Base-by-base conservation (phyloP, 2,329 filamentous ascomycete genomes). In the Pseudogymnoascus sp. region DNA sequence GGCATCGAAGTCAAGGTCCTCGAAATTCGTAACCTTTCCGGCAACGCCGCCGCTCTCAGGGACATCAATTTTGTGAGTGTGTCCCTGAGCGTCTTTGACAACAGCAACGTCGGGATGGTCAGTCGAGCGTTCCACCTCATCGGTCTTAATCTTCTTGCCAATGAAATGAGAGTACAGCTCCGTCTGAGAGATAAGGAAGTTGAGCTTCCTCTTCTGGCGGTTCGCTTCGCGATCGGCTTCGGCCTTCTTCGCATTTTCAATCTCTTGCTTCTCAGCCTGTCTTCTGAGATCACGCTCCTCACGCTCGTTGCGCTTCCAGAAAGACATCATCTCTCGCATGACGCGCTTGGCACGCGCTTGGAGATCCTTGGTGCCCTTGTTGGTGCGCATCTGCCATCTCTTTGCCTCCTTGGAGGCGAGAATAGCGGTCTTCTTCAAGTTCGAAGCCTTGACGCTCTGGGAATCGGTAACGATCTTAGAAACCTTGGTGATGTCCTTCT, bases 151-250 rank as follows among this genome's bases (percentile, higher is more conserved):
- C 81, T 99, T 99, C 80, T 96, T 96, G 75, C 95, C 93, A 71
- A 99, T 97, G 77, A 99, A 99, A 81, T 99, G 95, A 45, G 93
- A 97, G 80, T 99, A 99, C 61, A 99, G 83, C 75, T 99, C 95
- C 0, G 95, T 99, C 78, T 99, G 95, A 1, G 93, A 97, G 75
- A 99, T 99, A 67, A 99, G 83, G 83, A 99, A 99, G 78, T 99
- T 97, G 75, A 99, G 90, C 80, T 99, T 99, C 71, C 95, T 87
- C 84, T 96, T 96, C 79, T 99, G 95, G 68, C 95, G 86, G 70
- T 96, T 96, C 14, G 95, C 92, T 83, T 99, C 95, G 68, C 96
- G 92, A 71, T 97, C 95, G 4, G 95, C 95, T 79, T 99, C 95
- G 65, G 93, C 93, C 77, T 93, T 96, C 77, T 95, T 93, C 16